These are phyloP conservation scores for Mycena chlorophos DNA, from an alignment of 768 basidiomycete genomes.

Conservation along the genomic window DNA sequence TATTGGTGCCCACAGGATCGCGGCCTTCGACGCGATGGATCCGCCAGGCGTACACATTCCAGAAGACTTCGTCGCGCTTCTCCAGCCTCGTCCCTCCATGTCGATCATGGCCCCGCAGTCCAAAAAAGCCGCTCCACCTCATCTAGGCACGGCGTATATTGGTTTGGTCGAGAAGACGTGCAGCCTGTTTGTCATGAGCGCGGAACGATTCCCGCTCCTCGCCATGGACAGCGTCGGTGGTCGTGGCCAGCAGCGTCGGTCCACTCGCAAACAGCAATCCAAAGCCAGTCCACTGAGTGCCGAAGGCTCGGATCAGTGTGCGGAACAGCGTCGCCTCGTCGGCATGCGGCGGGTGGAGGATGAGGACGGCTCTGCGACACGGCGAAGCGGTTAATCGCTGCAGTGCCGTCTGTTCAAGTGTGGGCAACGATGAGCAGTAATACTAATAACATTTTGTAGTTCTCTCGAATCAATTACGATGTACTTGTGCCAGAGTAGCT, in stretches of 20 bases:
- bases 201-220: slow-evolving; percentile 78
- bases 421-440: too few species aligned
- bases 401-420: too few species aligned
- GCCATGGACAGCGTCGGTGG: slow-evolving; percentile 52
- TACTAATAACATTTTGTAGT: too few species aligned
- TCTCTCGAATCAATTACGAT: too few species aligned
- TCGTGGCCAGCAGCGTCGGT: slow-evolving; percentile 18
- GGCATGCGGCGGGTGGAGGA: slow-evolving; percentile 60
- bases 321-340: slow-evolving; percentile 59
- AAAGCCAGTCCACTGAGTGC: slow-evolving; percentile 9
- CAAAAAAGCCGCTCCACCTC: slow-evolving; percentile 41
- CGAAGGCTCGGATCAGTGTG: slow-evolving; percentile 26
- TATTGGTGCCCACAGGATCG: slow-evolving; percentile 65
- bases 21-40: slow-evolving; percentile 75
- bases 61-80: slow-evolving; percentile 76
- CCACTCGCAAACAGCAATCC: slow-evolving; percentile 19
- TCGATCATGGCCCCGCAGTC: slow-evolving; percentile 70
- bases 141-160: slow-evolving; percentile 73
- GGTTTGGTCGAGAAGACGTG: slow-evolving; percentile 71
- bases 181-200: slow-evolving; percentile 85
- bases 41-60: slow-evolving; percentile 24
- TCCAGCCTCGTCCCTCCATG: slow-evolving; percentile 81
- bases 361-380: too few species aligned
- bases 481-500: too few species aligned
- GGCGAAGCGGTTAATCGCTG: too few species aligned